phyloP scores from a whole-genome alignment of 805 yeast genomes.

The Monosporozyma aerobia region DNA sequence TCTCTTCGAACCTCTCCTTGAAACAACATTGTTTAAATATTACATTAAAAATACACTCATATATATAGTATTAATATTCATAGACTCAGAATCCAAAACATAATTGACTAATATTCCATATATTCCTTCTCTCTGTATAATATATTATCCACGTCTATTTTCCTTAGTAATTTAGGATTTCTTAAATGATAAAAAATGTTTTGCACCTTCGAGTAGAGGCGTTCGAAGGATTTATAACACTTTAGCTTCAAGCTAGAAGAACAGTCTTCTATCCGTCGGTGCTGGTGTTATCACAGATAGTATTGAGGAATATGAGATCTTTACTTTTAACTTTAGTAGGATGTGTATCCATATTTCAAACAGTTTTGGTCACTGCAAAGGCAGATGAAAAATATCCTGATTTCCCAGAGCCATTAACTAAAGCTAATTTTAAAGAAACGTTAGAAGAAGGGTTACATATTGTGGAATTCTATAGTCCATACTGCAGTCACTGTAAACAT shows the following conservation, averaged over 20 bases:
- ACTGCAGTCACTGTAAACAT: conserved; percentile 70
- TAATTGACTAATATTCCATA: not conserved
- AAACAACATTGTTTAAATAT: not conserved
- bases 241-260: not conserved
- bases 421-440: conserved; percentile 40
- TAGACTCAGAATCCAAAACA: not conserved
- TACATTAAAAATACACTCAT: not conserved
- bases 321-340: not conserved
- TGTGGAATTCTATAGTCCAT: conserved; percentile 86
- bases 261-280: not conserved
- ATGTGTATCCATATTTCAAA: not conserved
- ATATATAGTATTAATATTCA: not conserved
- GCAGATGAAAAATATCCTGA: conserved; percentile 4
- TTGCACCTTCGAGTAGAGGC: not conserved
- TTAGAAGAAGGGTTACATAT: conserved; percentile 53
- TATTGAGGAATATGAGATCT: not conserved
- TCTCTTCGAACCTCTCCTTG: not conserved
- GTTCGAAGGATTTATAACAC: not conserved
- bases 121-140: not conserved
- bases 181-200: not conserved
- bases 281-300: not conserved
- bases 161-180: not conserved
- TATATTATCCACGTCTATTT: not conserved
- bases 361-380: not conserved
- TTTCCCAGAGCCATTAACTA: conserved; percentile 44